Conservation (phyloP, 169 alveolate genomes). For the Plasmodium malariae region DNA sequence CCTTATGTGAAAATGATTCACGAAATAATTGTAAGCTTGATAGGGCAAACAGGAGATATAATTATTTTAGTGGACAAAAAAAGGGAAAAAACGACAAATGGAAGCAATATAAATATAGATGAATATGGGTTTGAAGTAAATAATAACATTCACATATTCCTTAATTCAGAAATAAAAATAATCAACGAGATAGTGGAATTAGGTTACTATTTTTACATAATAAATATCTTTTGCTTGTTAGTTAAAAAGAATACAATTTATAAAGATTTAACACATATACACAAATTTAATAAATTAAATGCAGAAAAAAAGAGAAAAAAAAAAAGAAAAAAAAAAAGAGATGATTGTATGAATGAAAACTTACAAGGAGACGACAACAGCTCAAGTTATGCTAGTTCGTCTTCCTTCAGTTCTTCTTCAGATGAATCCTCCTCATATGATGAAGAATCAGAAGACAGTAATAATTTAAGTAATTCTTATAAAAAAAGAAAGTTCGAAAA, state of each 20-base stretch:
- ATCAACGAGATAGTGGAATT: conserved; percentile 76
- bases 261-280: conserved; percentile 70
- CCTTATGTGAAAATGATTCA: conserved; percentile 77
- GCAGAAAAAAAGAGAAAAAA: conserved; percentile 16
- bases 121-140: conserved; percentile 78
- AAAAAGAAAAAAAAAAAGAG: conserved; percentile 6
- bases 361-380: conserved; percentile 7
- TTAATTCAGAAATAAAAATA: conserved; percentile 76
- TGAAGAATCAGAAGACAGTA: conserved; percentile 17
- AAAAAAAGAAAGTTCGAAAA: conserved; percentile 37
- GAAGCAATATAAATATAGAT: conserved; percentile 67
- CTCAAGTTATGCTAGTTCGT: conserved; percentile 15
- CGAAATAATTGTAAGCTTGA: conserved; percentile 81
- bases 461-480: conserved; percentile 27
- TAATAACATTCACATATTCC: conserved; percentile 77
- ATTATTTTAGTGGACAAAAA: conserved; percentile 65
- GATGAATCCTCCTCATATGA: not conserved
- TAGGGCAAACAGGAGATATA: conserved; percentile 84
- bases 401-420: conserved; percentile 19
- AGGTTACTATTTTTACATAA: conserved; percentile 74
- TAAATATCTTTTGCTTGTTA: conserved; percentile 63
- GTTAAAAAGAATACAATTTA: conserved; percentile 72
- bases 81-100: conserved; percentile 56
- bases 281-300: conserved; percentile 72
- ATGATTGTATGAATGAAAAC: conserved; percentile 13